Evolutionary conservation across 768 basidiomycete genomes (phyloP).

Genomic region (Mycena rebaudengoi): DNA sequence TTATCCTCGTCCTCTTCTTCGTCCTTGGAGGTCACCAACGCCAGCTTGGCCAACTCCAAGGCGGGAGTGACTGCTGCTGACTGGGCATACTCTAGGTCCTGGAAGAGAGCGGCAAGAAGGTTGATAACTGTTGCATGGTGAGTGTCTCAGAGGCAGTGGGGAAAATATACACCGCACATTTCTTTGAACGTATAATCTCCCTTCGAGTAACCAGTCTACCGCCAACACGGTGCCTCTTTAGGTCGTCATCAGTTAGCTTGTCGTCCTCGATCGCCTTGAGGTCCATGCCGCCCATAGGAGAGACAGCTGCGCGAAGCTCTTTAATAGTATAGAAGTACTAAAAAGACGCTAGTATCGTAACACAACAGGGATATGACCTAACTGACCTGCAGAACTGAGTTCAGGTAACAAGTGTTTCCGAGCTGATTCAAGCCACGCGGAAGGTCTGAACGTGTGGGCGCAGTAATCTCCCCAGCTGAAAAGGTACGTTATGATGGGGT

Average conservation of each 20-base stretch:
- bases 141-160: constrained; percentile 8
- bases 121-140: constrained; percentile 67
- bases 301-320: constrained; percentile 82
- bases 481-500: neutral
- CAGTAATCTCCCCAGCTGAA: constrained; percentile 71
- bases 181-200: constrained; percentile 85
- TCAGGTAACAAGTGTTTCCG: constrained; percentile 89
- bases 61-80: constrained; percentile 80
- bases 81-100: constrained; percentile 73
- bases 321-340: constrained; percentile 98
- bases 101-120: constrained; percentile 83
- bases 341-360: neutral
- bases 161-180: constrained; percentile 62
- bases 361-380: neutral
- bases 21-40: constrained; percentile 88
- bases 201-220: constrained; percentile 82
- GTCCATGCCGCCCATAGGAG: constrained; percentile 62
- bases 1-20: constrained; percentile 88
- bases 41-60: constrained; percentile 89
- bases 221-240: constrained; percentile 87
- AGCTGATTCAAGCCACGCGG: constrained; percentile 90
- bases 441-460: constrained; percentile 65
- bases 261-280: constrained; percentile 69
- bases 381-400: constrained; percentile 76
- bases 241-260: constrained; percentile 81